phyloP scores from a whole-genome alignment of 129 eudicot species.

The Silybum marianum region DNA sequence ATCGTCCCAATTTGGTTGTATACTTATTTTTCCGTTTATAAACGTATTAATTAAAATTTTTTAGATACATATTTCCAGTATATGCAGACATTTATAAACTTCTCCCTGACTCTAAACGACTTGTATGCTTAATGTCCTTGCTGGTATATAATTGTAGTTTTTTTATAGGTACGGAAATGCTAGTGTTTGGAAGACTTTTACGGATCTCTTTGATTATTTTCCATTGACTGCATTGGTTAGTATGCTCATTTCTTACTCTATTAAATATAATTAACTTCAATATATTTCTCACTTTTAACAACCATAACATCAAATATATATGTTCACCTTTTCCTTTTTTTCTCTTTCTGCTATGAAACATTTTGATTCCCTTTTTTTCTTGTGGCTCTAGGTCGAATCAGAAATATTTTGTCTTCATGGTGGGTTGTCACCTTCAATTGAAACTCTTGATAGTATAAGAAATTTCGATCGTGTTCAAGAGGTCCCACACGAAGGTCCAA shows the following conservation, averaged over 20 bases:
- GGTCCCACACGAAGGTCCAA: conserved; percentile 95
- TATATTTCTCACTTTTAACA: neutral
- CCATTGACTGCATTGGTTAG: conserved; percentile 82
- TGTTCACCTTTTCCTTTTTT: no score
- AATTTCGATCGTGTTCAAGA: conserved; percentile 96
- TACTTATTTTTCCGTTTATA: no score
- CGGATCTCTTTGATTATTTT: conserved; percentile 78
- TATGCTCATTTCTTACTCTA: conserved; percentile 10
- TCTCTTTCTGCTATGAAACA: no score
- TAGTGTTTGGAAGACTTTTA: conserved; percentile 80
- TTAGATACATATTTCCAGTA: no score
- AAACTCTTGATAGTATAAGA: conserved; percentile 84
- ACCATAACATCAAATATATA: neutral
- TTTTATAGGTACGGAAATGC: conserved; percentile 67
- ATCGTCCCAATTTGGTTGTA: neutral
- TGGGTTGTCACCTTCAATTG: conserved; percentile 92
- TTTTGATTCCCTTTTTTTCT: neutral
- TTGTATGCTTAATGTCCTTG: neutral
- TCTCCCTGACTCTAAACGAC: no score
- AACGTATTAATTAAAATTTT: no score
- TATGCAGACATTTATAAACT: neutral
- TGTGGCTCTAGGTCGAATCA: conserved; percentile 68
- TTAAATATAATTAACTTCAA: neutral
- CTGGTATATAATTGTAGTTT: conserved; percentile 16
- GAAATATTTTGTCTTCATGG: conserved; percentile 96